Conservation (phyloP, 768 basidiomycete species). For the Candolleomyces eurysporus region DNA sequence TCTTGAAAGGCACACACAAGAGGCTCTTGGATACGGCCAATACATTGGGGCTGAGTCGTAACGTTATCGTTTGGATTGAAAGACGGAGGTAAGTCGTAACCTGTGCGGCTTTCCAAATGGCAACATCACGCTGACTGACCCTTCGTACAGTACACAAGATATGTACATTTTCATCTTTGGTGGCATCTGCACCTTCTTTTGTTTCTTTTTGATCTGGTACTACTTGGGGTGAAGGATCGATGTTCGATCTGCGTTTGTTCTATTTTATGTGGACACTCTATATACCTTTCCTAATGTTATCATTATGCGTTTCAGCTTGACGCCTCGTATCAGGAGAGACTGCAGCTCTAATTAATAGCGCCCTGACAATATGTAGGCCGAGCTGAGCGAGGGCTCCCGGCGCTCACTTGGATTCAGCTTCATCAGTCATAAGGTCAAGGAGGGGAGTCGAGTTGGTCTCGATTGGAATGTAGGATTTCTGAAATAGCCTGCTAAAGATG, state of each 20-base stretch:
- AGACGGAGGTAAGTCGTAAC: constrained; percentile 68
- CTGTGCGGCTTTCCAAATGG: no score
- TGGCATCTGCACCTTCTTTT: constrained; percentile 84
- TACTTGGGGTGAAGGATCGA: constrained; percentile 62
- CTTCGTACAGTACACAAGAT: constrained; percentile 74
- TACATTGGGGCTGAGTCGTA: constrained; percentile 87
- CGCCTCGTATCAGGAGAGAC: no score
- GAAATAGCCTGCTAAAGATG: no score
- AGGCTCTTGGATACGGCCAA: constrained; percentile 88
- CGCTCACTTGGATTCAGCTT: no score
- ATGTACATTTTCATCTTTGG: constrained; percentile 91
- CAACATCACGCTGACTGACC: constrained; percentile 3
- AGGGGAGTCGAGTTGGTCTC: no score
- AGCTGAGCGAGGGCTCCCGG: no score
- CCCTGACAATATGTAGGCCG: no score
- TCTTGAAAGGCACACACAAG: constrained; percentile 93
- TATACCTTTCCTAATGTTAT: constrained; percentile 24
- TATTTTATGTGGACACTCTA: not conserved
- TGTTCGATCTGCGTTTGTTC: not conserved
- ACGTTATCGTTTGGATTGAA: constrained; percentile 98
- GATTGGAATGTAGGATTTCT: no score
- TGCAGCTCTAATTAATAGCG: no score
- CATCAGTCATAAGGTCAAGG: no score
- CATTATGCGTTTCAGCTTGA: no score
- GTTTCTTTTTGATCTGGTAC: constrained; percentile 90